Percentiles rank a stretch among this genome's conserved stretches.
These are phyloP conservation scores for Pyrenophora seminiperda DNA, from an alignment of 2,329 filamentous ascomycete genomes.

Conservation along the genomic window DNA sequence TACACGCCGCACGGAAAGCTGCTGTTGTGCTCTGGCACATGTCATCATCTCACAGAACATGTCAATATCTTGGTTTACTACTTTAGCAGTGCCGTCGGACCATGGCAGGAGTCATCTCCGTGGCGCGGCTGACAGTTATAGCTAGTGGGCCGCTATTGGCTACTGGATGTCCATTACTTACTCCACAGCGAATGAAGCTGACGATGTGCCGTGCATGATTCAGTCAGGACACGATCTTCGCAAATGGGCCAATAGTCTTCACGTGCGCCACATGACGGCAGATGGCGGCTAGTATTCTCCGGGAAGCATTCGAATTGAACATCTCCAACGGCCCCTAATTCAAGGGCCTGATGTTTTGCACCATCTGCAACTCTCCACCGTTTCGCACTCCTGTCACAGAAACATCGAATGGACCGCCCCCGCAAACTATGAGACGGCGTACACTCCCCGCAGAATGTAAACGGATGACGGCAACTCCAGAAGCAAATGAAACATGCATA, in stretches of 20 bases:
- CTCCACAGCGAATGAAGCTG: constrained; percentile 10
- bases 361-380: neutral
- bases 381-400: neutral
- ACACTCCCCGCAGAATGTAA: neutral
- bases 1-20: neutral
- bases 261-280: neutral
- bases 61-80: neutral
- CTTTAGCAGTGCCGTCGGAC: neutral
- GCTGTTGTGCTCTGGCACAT: neutral
- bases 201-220: constrained; percentile 9
- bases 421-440: constrained; percentile 1
- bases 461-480: neutral
- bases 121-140: neutral
- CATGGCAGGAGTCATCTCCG: neutral
- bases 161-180: neutral
- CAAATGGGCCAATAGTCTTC: neutral
- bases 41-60: neutral
- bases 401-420: neutral
- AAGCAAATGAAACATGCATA: constrained; percentile 6
- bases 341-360: neutral
- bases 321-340: constrained; percentile 3
- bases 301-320: neutral
- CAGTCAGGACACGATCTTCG: constrained; percentile 10
- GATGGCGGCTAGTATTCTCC: neutral
- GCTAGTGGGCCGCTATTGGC: neutral